Evolutionary conservation across 2,329 filamentous ascomycete genomes (phyloP), one percentile per base, ranked within the genome.

Genomic region (Colletotrichum sidae): DNA sequence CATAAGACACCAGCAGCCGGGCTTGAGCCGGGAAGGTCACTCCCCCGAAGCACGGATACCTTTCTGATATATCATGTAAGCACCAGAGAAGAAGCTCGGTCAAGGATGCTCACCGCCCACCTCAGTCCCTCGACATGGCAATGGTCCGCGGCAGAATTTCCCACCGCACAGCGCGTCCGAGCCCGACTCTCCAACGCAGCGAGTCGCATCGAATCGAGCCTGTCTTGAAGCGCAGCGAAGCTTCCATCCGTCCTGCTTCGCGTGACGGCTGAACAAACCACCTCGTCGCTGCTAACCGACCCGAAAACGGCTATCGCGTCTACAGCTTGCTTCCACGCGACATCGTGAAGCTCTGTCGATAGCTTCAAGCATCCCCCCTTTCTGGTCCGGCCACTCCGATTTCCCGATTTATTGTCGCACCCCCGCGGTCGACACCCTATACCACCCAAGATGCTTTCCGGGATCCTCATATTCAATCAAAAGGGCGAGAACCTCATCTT

Each of bases 401-500:
- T 25, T 1, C 25, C 3, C 25, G 25, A 25, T 7, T n/a, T 11
- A 13, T 25, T 25, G 42, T 33, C 57, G 15, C 15, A 7, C 47
- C 59, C 13, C 41, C 8, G 35, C 33, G 39, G 38, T 47, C 57
- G 42, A n/a, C n/a, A 9, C 44, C 44, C n/a, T 38, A 8, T n/a
- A n/a, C 60, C 70, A 71, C 72, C 70, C 81, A 90, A 74, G 69
- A 99, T 99, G 96, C 86, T 99, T 72, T 98, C 95, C 72, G 96
- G 96, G 66, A 95, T 99, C 75, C 89, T 99, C 71, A 90, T 99
- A 72, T 99, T 99, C 87, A 99, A 99, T 73, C 96, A 99, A 80
- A 99, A 99, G 83, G 96, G 96, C 82, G 96, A 99, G 84, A 97
- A 99, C 81, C 92, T 99, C 76, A 99, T 99, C 80, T 97, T 99